Base-by-base conservation (phyloP, 106 monocot species). In the Ottelia alismoides region DNA sequence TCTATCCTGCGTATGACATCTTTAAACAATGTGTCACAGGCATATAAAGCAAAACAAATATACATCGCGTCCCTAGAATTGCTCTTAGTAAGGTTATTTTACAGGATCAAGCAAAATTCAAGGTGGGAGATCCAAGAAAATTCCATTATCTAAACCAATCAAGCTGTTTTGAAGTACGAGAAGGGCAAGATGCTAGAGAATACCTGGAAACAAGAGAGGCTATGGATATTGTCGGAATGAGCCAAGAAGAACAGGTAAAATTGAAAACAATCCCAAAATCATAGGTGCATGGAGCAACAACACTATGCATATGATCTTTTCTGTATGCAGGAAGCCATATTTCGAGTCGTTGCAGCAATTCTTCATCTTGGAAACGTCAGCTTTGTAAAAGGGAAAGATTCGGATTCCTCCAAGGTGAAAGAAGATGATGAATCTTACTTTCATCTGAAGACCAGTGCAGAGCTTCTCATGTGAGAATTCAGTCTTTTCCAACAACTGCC, bases 391-490 rank as follows among this genome's bases (percentile, higher is more conserved):
- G 92, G 87, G 18, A 77, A 70, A 27, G 92, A 87, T 70, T 70
- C 53, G 2, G 92, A 93, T 53, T 93, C 87, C 20, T 87, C 92
- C 1, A 72, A 70, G 57, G 59, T 87, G 67, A 87, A n/a, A n/a
- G n/a, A 75, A 55, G 80, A 93, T 71, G 80, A 77, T 2, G 83
- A 77, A 31, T 32, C 92, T 29, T n/a, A 45, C 2, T 66, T 46
- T 55, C 92, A 93, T 60, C 80, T 93, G 17, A 65, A 74, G 70
- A 93, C 80, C 51, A 78, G 80, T 25, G 83, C 87, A 27, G 92
- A 87, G 24, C 70, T 93, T n/a, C 71, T 93, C 22, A 83, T 83
- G 92, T 93, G 48, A n/a, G n/a, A n/a, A n/a, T n/a, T n/a, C n/a
- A n/a, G n/a, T n/a, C n/a, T n/a, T n/a, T n/a, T n/a, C n/a, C n/a